A percentile compares a stretch with the other conserved stretches of the same genome.
These are phyloP conservation scores for Clitopilus hobsonii DNA, from an alignment of 768 basidiomycete species.

Conservation along the genomic window DNA sequence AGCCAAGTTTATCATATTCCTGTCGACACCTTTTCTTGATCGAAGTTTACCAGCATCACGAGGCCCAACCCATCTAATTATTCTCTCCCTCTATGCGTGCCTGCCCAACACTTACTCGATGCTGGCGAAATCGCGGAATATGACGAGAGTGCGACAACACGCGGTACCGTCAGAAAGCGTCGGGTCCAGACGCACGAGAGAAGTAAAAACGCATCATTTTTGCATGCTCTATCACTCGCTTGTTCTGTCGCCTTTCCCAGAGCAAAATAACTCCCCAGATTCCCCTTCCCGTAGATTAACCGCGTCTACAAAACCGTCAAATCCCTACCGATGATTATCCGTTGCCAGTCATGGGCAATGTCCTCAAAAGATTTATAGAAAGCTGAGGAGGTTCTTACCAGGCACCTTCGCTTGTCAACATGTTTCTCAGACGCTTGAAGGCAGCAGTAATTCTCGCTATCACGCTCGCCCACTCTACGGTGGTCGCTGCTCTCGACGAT, in stretches of 20 bases:
- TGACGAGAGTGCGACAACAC: not conserved
- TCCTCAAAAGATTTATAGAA: not conserved
- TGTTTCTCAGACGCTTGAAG: constrained; percentile 6
- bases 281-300: constrained; percentile 10
- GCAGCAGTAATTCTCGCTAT: constrained; percentile 9
- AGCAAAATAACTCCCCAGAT: not conserved
- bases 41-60: not conserved
- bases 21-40: not conserved
- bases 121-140: not conserved
- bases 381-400: constrained; percentile 4
- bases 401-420: not conserved
- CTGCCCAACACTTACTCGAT: not conserved
- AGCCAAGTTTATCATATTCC: no score
- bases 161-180: not conserved
- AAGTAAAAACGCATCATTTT: not conserved
- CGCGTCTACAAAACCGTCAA: not conserved
- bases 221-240: not conserved
- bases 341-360: not conserved
- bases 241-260: not conserved
- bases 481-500: constrained; percentile 26
- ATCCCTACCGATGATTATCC: constrained; percentile 11
- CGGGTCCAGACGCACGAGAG: not conserved
- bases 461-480: constrained; percentile 14
- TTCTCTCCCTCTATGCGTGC: not conserved
- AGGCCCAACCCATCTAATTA: not conserved